A percentile compares a stretch with the other conserved stretches of the same genome.
These are phyloP conservation scores for Selaginella moellendorffii DNA, from an alignment of 75 land plant species.

Conservation along the genomic window DNA sequence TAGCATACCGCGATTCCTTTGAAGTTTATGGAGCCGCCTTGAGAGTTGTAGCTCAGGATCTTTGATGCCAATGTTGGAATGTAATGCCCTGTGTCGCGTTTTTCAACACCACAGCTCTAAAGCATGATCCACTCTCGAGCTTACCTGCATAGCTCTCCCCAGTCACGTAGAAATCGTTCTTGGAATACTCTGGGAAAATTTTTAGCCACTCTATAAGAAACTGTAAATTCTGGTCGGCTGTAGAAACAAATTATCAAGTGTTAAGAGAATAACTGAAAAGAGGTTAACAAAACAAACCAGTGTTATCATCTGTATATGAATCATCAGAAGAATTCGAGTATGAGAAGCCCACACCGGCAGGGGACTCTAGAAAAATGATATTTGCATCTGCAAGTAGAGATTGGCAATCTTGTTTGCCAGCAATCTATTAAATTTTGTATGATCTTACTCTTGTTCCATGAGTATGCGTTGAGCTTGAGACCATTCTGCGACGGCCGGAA, in stretches of 20 bases:
- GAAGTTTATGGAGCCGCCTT: constrained; percentile 30
- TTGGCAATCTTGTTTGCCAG: background rate
- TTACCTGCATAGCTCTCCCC: constrained; percentile 71
- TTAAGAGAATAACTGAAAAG: constrained; percentile 5
- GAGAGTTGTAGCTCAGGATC: constrained; percentile 18
- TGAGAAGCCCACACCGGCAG: background rate
- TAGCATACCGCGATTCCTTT: constrained; percentile 18
- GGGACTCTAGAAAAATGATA: background rate
- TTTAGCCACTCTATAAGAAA: constrained; percentile 44
- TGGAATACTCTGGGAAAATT: constrained; percentile 39
- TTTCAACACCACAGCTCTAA: background rate
- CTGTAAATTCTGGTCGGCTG: constrained; percentile 33
- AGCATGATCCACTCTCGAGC: background rate
- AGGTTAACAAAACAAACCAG: background rate
- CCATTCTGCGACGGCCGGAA: background rate
- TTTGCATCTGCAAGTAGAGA: background rate
- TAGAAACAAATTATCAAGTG: background rate
- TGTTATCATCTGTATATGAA: background rate
- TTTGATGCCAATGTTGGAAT: constrained; percentile 25
- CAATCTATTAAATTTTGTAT: background rate
- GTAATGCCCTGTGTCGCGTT: constrained; percentile 19
- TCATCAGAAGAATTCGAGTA: background rate
- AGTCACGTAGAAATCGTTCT: constrained; percentile 42
- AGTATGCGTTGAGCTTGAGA: background rate
- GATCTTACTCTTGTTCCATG: constrained; percentile 11